Evolutionary conservation across 2,329 filamentous ascomycete genomes (phyloP), one percentile per base, ranked within the genome.

Genomic region (Neofusicoccum umdonicola): DNA sequence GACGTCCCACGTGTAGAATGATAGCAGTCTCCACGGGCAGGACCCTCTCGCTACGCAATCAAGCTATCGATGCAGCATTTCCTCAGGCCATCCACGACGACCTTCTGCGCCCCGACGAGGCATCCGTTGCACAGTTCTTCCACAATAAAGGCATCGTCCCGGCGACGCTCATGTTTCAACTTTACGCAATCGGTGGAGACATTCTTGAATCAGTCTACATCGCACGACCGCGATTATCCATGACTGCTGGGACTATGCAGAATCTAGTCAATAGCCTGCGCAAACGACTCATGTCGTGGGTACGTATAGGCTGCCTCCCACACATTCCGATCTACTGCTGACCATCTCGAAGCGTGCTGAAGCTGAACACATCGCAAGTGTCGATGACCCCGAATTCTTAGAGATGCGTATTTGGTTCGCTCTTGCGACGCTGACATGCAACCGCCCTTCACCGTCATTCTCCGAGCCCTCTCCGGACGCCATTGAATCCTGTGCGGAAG

Each of bases 161-260:
- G 37, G 51, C 35, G 11, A 56, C 51, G 7, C 35, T 42, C 11
- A 56, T 42, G 51, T 56, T 56, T 17, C 51, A 56, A 17, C 35
- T 56, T 9, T 27, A 27, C 13, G 34, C 51, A 7, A 42, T 56
- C 19, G 51, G 51, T 27, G 51, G 51, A 19, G 50, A 52, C 34
- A 52, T 52, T 39, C 50, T 52, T 39, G 50, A 52, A 56, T 27
- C 34, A 27, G 35, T 42, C 51, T 56, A 56, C 51, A 42, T 56
- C 6, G 51, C 51, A 27, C 34, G 51, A 56, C 35, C 51, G 17
- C 51, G 35, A 15, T 13, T 27, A 27, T 56, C 51, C 13, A 42
- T 42, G 35, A n/a, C 31, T 17, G 41, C 39, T 35, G 41, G 47
- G 17, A 34, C 56, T 17, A 47, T 60, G 54, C 54, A 58, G 6